phyloP scores from a whole-genome alignment of 1,284 basidiomycete genomes.

The Sanghuangporus weigelae region DNA sequence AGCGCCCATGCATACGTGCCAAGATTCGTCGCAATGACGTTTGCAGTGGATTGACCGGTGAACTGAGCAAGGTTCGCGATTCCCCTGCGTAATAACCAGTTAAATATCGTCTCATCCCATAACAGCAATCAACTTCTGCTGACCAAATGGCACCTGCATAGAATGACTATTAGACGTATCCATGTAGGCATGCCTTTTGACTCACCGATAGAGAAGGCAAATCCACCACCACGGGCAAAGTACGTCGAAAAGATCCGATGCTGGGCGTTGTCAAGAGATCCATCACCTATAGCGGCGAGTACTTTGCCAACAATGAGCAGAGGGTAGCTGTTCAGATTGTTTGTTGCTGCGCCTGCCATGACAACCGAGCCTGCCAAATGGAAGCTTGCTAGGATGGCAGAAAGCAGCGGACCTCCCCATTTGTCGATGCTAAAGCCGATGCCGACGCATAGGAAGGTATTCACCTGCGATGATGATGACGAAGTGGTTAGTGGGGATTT shows the following conservation, averaged over 20 bases:
- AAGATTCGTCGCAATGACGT: conserved; percentile 36
- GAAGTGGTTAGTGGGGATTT: background rate
- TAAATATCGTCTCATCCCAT: background rate
- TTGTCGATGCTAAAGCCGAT: conserved; percentile 41
- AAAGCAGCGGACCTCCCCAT: conserved; percentile 35
- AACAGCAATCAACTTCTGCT: conserved; percentile 1
- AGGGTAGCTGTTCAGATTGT: conserved; percentile 36
- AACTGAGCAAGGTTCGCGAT: conserved; percentile 40
- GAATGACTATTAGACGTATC: background rate
- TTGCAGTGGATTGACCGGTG: conserved; percentile 34
- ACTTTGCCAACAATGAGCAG: conserved; percentile 39
- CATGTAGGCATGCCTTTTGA: background rate
- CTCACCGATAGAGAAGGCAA: conserved; percentile 37
- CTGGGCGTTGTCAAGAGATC: conserved; percentile 41
- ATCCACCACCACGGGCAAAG: conserved; percentile 38
- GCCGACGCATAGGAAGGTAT: conserved; percentile 39
- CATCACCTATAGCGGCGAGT: conserved; percentile 39
- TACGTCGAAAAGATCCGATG: conserved; percentile 43
- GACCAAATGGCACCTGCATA: conserved; percentile 25
- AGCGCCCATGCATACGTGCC: conserved; percentile 39
- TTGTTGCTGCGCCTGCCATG: conserved; percentile 38
- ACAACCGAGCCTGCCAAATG: conserved; percentile 32
- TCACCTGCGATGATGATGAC: conserved; percentile 27
- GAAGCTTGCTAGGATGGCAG: conserved; percentile 33
- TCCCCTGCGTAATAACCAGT: conserved; percentile 24